A percentile compares a stretch with the other conserved stretches of the same genome.
phyloP scores from a whole-genome alignment of 192 early-diverging fungal genomes.

The Rhizophagus prolifer region DNA sequence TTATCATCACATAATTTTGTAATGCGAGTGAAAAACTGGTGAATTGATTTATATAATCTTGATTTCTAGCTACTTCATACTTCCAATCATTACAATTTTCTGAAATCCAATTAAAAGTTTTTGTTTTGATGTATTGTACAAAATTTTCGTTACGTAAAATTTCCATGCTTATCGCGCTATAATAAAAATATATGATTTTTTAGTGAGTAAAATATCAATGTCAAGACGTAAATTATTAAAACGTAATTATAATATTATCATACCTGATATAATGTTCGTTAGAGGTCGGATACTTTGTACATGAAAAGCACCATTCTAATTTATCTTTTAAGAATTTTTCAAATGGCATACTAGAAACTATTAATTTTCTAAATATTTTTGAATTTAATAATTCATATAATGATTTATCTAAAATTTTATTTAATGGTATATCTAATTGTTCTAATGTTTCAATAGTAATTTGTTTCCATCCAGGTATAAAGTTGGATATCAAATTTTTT shows the following conservation, averaged over 20 bases:
- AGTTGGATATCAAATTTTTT: neutral
- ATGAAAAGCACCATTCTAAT: neutral
- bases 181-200: too few relatives aligned
- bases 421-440: neutral
- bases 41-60: neutral
- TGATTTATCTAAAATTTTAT: neutral
- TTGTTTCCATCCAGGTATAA: neutral
- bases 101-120: neutral
- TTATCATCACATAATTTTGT: neutral
- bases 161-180: neutral
- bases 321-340: neutral
- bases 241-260: neutral
- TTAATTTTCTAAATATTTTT: neutral
- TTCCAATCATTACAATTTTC: neutral
- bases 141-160: neutral
- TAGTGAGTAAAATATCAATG: too few relatives aligned
- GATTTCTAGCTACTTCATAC: neutral
- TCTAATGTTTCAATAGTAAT: neutral
- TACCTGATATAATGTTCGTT: neutral
- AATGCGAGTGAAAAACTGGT: neutral
- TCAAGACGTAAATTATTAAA: too few relatives aligned
- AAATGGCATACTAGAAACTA: neutral
- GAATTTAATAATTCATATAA: neutral
- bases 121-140: neutral
- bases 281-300: neutral